A percentile compares a stretch with the other conserved stretches of the same genome.
Evolutionary conservation across 768 basidiomycete genomes (phyloP).

Genomic region (Tylopilus balloui): DNA sequence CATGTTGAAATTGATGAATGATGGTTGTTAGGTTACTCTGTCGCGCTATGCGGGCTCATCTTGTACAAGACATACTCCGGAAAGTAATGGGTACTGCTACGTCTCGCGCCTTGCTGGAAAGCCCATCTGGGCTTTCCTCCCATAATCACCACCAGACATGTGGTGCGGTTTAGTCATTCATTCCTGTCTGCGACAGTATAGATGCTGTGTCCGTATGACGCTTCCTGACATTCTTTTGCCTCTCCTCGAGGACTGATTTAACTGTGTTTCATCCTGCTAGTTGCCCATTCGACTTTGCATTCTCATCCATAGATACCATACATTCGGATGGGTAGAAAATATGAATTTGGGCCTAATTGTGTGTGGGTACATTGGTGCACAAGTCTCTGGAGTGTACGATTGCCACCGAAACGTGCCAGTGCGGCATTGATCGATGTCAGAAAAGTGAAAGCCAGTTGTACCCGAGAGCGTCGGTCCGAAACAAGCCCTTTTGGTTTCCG

Average conservation of each 20-base stretch:
- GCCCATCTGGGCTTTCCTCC: not conserved
- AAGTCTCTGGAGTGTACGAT: too few relatives aligned
- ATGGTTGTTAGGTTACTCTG: constrained; percentile 62
- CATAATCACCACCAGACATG: not conserved
- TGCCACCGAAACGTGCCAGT: too few relatives aligned
- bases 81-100: constrained; percentile 39
- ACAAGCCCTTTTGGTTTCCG: too few relatives aligned
- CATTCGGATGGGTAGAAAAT: not conserved
- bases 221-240: not conserved
- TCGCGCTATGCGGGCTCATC: constrained; percentile 81
- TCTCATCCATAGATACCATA: constrained; percentile 11
- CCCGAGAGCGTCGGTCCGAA: too few relatives aligned
- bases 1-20: not conserved
- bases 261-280: not conserved
- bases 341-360: not conserved
- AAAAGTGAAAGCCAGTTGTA: too few relatives aligned
- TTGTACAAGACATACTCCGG: constrained; percentile 76
- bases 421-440: too few relatives aligned
- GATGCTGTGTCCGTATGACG: not conserved
- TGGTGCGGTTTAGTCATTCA: not conserved
- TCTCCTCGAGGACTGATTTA: not conserved
- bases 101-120: not conserved
- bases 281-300: constrained; percentile 1
- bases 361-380: too few relatives aligned
- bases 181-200: not conserved